Conservation (phyloP, 768 basidiomycete genomes). For the Amyloporia xantha region DNA sequence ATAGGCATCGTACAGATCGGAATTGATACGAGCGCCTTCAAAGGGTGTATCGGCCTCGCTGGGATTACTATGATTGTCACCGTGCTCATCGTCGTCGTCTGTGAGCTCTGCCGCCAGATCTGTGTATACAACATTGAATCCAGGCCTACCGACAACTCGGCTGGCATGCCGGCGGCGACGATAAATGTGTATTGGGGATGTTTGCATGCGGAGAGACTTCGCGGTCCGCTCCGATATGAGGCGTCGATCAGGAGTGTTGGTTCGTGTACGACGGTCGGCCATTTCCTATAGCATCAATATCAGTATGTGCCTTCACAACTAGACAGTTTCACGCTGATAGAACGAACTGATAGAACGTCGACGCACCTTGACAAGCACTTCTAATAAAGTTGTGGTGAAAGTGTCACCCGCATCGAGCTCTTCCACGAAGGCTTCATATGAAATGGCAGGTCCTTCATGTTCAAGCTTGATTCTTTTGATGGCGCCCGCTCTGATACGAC, state of each 20-base stretch:
- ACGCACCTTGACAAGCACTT: slow-evolving; percentile 72
- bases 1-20: slow-evolving; percentile 63
- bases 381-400: slow-evolving; percentile 69
- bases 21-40: slow-evolving; percentile 54
- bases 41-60: slow-evolving; percentile 25
- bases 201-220: slow-evolving; percentile 51
- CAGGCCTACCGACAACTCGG: slow-evolving; percentile 1
- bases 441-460: slow-evolving; percentile 50
- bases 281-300: slow-evolving; percentile 48
- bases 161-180: slow-evolving; percentile 25
- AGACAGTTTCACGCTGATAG: too few relatives aligned
- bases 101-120: slow-evolving; percentile 22
- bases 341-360: not conserved
- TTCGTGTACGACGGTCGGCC: slow-evolving; percentile 61
- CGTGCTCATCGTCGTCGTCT: slow-evolving; percentile 64
- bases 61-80: slow-evolving; percentile 15
- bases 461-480: slow-evolving; percentile 65
- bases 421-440: slow-evolving; percentile 69
- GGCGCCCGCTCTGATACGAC: slow-evolving; percentile 51
- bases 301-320: slow-evolving; percentile 8
- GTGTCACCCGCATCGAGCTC: slow-evolving; percentile 76
- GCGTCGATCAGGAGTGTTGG: slow-evolving; percentile 43
- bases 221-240: slow-evolving; percentile 66
- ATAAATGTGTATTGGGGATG: slow-evolving; percentile 47
- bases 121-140: slow-evolving; percentile 6